phyloP scores from a whole-genome alignment of 2,329 filamentous ascomycete genomes.

The Penicillium janthinellum region DNA sequence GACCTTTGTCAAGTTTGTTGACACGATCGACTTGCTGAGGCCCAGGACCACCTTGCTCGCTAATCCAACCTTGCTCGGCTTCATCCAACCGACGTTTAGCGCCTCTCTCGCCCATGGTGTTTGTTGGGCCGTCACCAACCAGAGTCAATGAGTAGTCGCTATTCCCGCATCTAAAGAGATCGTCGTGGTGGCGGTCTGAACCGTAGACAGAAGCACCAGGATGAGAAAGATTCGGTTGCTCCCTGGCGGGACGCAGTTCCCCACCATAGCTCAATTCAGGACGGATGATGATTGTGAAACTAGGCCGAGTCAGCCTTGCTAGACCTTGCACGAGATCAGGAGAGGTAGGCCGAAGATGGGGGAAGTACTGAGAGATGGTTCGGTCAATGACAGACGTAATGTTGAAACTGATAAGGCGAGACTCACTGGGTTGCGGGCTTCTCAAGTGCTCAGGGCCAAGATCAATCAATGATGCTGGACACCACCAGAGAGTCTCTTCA shows the following conservation, averaged over 20 bases:
- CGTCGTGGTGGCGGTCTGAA: background rate
- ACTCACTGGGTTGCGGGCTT: background rate
- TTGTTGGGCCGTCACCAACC: no score
- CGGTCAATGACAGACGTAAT: background rate
- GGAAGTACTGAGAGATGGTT: background rate
- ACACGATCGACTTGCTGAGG: background rate
- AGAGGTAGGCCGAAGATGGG: background rate
- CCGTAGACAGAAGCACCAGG: background rate
- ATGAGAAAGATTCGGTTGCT: background rate
- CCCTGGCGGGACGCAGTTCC: background rate
- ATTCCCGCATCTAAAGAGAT: background rate
- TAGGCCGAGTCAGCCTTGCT: background rate
- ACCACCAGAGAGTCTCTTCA: background rate
- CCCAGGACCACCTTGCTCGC: background rate
- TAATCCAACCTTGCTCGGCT: background rate
- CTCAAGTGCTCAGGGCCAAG: background rate
- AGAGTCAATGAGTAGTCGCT: background rate
- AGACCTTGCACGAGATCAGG: background rate
- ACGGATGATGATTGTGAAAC: background rate
- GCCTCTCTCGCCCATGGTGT: background rate
- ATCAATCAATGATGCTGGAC: background rate
- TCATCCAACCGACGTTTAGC: background rate
- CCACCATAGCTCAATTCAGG: background rate
- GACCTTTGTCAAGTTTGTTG: background rate
- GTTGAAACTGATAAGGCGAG: background rate